phyloP scores from a whole-genome alignment of 495 filamentous ascomycete genomes.

The Talaromyces ruber region DNA sequence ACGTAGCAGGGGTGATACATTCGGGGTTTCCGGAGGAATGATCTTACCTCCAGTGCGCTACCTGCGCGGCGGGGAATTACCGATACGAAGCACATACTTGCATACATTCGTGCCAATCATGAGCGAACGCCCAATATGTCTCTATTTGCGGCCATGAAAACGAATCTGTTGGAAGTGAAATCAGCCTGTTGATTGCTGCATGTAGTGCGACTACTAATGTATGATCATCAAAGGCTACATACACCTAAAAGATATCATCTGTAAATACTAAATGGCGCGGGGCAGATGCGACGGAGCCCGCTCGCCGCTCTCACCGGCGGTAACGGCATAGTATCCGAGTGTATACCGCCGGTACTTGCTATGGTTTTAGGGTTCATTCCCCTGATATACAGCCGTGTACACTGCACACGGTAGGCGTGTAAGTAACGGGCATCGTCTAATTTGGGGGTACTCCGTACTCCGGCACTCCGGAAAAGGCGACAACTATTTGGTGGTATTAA shows the following conservation, averaged over 20 bases:
- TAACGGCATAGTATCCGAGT: background rate
- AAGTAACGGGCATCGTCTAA: too few relatives aligned
- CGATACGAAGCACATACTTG: background rate
- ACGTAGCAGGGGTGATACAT: background rate
- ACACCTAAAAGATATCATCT: background rate
- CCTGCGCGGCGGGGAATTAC: background rate
- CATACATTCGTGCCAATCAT: background rate
- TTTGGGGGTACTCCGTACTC: too few relatives aligned
- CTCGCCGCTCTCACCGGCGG: background rate
- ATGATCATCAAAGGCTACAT: background rate
- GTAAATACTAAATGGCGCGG: background rate
- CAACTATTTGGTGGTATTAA: background rate
- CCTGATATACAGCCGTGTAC: background rate
- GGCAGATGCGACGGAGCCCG: background rate
- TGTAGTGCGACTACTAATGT: background rate
- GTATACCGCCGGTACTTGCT: background rate
- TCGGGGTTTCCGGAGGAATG: background rate
- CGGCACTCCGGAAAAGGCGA: background rate
- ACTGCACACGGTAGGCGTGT: too few relatives aligned
- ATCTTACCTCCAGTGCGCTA: background rate
- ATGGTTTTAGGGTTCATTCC: background rate
- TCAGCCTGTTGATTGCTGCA: background rate
- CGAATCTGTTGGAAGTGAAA: background rate
- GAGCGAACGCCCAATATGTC: background rate
- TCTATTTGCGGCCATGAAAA: background rate